A percentile compares a stretch with the other conserved stretches of the same genome.
phyloP scores from a whole-genome alignment of 345 rosid genomes.

The Reutealis trisperma region DNA sequence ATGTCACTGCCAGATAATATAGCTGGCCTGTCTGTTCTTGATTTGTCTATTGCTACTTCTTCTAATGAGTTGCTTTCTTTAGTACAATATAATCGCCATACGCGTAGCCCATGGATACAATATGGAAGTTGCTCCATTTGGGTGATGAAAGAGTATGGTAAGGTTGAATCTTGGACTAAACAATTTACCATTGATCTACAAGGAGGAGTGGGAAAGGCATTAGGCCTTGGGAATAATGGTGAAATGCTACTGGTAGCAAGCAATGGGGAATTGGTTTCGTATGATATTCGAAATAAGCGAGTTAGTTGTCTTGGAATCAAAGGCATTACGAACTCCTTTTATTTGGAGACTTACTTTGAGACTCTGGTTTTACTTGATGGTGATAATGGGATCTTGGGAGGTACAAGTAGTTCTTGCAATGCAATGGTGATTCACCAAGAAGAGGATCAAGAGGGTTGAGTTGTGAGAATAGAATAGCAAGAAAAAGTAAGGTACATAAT shows the following conservation, averaged over 20 bases:
- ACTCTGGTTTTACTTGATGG: constrained; percentile 24
- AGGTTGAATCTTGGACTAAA: constrained; percentile 30
- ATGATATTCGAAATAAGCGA: constrained; percentile 2
- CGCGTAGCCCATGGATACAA: constrained; percentile 13
- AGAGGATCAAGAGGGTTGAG: too few relatives aligned
- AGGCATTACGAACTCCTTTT: constrained; percentile 27
- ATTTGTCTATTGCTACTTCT: constrained; percentile 20
- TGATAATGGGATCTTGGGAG: background rate
- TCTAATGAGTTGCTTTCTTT: constrained; percentile 18
- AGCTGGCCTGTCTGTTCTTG: constrained; percentile 10
- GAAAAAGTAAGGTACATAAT: too few relatives aligned
- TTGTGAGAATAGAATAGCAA: too few relatives aligned
- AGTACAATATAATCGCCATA: constrained; percentile 20
- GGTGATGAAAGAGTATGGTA: constrained; percentile 34
- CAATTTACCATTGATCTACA: constrained; percentile 19
- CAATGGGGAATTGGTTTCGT: constrained; percentile 24
- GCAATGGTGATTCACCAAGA: background rate
- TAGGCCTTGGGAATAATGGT: constrained; percentile 29
- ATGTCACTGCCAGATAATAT: constrained; percentile 31
- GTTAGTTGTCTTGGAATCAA: constrained; percentile 16
- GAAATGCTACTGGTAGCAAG: constrained; percentile 26
- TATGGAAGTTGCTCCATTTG: constrained; percentile 31
- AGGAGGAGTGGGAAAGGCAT: constrained; percentile 19
- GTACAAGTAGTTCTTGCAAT: background rate
- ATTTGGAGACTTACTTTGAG: constrained; percentile 28